Evolutionary conservation across 805 yeast genomes (phyloP).

Genomic region (Metschnikowia rubicola): DNA sequence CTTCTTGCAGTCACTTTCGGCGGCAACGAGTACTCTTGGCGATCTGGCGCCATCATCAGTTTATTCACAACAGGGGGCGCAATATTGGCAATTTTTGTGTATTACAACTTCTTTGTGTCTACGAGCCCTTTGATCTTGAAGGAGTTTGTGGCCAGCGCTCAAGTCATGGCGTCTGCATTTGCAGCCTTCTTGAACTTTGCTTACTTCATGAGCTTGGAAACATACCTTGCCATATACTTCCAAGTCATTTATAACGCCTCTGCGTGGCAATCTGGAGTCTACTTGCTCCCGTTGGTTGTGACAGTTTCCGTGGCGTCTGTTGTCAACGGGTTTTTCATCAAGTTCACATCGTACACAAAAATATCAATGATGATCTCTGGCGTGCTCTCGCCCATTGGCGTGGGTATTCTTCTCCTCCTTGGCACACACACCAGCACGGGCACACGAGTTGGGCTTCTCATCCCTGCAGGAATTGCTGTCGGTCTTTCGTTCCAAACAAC

Average conservation of each 20-base stretch:
- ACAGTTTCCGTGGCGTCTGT: slow-evolving; percentile 32
- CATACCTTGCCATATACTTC: slow-evolving; percentile 36
- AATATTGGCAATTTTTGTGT: slow-evolving; percentile 29
- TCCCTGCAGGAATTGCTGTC: slow-evolving; percentile 32
- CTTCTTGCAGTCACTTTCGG: slow-evolving; percentile 54
- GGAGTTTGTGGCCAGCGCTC: slow-evolving; percentile 35
- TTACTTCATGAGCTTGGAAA: slow-evolving; percentile 37
- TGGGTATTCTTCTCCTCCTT: slow-evolving; percentile 31
- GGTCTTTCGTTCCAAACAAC: slow-evolving; percentile 38
- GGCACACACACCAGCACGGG: slow-evolving; percentile 20
- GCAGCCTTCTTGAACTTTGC: slow-evolving; percentile 34
- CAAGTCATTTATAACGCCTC: slow-evolving; percentile 35
- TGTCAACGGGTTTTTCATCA: slow-evolving; percentile 30
- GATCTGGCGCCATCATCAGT: slow-evolving; percentile 48
- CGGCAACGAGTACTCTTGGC: slow-evolving; percentile 51
- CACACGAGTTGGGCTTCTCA: slow-evolving; percentile 31
- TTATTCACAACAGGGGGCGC: slow-evolving; percentile 47
- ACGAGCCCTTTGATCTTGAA: slow-evolving; percentile 44
- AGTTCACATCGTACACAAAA: slow-evolving; percentile 28
- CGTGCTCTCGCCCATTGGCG: slow-evolving; percentile 32
- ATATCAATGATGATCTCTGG: slow-evolving; percentile 29
- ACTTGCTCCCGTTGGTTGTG: slow-evolving; percentile 34
- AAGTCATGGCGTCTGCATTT: slow-evolving; percentile 37
- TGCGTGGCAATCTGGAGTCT: slow-evolving; percentile 37
- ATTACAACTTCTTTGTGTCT: slow-evolving; percentile 43